Base-by-base conservation (phyloP, 2,329 filamentous ascomycete genomes). In the Didymella pomorum region DNA sequence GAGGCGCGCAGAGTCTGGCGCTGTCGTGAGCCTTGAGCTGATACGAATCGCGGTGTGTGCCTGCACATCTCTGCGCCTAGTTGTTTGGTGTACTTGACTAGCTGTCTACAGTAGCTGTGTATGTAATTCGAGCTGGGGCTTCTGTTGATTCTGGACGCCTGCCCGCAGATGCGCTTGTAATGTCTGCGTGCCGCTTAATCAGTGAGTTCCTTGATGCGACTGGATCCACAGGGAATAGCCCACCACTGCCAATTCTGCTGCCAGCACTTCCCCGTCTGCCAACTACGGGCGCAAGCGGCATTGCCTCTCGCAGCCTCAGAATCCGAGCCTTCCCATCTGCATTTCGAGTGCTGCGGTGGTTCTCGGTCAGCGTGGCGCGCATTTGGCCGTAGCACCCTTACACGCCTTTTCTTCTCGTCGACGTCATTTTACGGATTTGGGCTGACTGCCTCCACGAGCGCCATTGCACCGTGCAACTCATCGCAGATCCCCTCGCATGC, bases 151-250 rank as follows among this genome's bases (percentile, higher is more conserved):
- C 50, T 46, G 41, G 51, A 33, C 50, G 43, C 25, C 39, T 46
- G 56, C 45, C 10, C 39, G 45, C 37, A 44, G 16, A 37, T 39
- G 45, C 49, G 52, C 50, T 46, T 50, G 50, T 12, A 23, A 7
- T 25, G 23, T 7, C 7, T 25, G 37, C 37, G 14, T 44, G 56
- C 45, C 56, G 56, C 56, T 46, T 54, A 35, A 46, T 18, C 20
- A 33, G 23, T 42, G 39, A 33, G 37, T 52, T 52, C 56, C 56
- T n/a, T 50, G 45, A 58, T 12, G 20, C n/a, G 29, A 26, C 44
- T 33, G 50, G 56, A 49, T 58, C 50, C 56, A 53, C 45, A 53
- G 55, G 55, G 31, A 50, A 45, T 41, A 52, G 56, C 56, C 56
- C 56, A 58, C 56, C 56, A 50, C 20, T 43, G 47, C 43, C 50